Percentiles rank a stretch among this genome's conserved stretches.
These are phyloP conservation scores for Saccharomyces hybrid DNA, from an alignment of 1,139 yeast genomes.

Conservation along the genomic window DNA sequence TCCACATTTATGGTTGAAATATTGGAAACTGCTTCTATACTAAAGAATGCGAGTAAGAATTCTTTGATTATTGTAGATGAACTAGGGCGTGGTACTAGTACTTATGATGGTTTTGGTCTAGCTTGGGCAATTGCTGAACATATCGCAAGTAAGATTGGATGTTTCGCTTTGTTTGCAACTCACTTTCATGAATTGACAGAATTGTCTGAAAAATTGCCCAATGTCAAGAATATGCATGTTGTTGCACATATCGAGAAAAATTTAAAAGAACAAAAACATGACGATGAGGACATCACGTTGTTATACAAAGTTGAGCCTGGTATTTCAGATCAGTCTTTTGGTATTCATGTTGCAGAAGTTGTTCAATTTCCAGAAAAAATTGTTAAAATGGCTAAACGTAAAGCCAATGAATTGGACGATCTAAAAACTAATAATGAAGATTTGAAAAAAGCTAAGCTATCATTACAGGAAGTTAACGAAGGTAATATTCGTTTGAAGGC, in stretches of 20 bases:
- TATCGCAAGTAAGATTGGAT: conserved; percentile 58
- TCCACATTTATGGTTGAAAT: conserved; percentile 98
- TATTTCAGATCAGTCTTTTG: conserved; percentile 87
- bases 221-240: conserved; percentile 78
- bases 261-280: conserved; percentile 26
- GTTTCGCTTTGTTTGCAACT: conserved; percentile 89
- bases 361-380: conserved; percentile 88
- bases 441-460: conserved; percentile 45
- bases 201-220: conserved; percentile 51
- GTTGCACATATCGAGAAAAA: conserved; percentile 74
- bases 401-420: conserved; percentile 80
- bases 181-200: conserved; percentile 94
- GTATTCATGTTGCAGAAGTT: conserved; percentile 94
- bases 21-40: conserved; percentile 90
- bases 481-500: conserved; percentile 52
- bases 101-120: conserved; percentile 95
- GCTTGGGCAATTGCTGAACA: conserved; percentile 96
- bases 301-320: conserved; percentile 90
- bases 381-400: conserved; percentile 88
- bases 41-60: conserved; percentile 76
- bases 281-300: conserved; percentile 67
- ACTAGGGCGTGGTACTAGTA: conserved; percentile 92
- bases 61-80: conserved; percentile 91
- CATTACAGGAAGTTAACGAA: conserved; percentile 44
- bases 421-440: conserved; percentile 39